Conservation (phyloP, 805 yeast genomes). For the Debaryomyces maramus region DNA sequence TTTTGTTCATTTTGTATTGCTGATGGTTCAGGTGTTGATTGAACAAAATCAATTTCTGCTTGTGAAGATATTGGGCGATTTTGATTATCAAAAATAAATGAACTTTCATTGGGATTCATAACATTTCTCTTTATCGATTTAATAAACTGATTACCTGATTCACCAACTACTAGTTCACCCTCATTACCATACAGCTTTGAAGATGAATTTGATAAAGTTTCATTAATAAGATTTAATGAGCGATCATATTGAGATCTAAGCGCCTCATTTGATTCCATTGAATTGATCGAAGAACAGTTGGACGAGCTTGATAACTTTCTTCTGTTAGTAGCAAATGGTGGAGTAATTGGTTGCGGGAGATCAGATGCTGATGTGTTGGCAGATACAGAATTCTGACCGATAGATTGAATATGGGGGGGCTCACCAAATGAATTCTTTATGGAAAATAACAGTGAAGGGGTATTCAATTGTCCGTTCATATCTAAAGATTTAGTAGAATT, state of each 20-base stretch:
- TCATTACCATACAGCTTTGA: constrained; percentile 1
- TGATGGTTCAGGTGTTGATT: neutral
- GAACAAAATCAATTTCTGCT: constrained; percentile 16
- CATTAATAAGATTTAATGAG: constrained; percentile 13
- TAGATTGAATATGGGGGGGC: too few relatives aligned
- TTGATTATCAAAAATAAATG: constrained; percentile 1
- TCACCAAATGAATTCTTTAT: too few relatives aligned
- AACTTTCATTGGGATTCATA: neutral
- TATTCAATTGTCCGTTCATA: too few relatives aligned
- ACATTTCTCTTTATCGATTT: constrained; percentile 12
- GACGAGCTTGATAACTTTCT: neutral
- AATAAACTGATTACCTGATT: constrained; percentile 3
- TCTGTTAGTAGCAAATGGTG: constrained; percentile 5
- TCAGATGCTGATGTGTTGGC: neutral
- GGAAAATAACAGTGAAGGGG: too few relatives aligned
- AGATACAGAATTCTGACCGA: neutral
- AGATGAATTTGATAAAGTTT: constrained; percentile 10
- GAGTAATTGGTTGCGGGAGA: neutral
- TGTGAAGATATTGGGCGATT: constrained; percentile 24
- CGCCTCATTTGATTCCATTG: constrained; percentile 11
- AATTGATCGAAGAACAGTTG: constrained; percentile 5
- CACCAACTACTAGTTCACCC: neutral
- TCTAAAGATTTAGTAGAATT: too few relatives aligned
- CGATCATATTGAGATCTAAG: constrained; percentile 14
- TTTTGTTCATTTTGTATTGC: constrained; percentile 6